A percentile compares a stretch with the other conserved stretches of the same genome.
phyloP scores from a whole-genome alignment of 441 rosid genomes.

The Corymbia citriodora region DNA sequence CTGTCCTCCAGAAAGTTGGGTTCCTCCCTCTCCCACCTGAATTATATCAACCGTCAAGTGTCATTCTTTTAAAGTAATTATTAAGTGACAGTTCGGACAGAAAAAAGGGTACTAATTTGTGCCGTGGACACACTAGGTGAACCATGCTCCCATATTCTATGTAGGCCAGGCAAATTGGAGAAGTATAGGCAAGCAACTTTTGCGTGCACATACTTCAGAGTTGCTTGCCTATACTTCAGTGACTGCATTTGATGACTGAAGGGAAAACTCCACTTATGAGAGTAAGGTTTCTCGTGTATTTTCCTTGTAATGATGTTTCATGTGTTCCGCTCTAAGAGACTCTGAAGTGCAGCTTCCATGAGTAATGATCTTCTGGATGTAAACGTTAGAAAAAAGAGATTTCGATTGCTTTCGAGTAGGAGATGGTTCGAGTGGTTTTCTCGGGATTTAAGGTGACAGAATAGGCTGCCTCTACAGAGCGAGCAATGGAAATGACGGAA shows the following conservation, averaged over 20 bases:
- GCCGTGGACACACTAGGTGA: neutral
- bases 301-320: neutral
- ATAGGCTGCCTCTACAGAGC: neutral
- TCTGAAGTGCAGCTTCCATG: neutral
- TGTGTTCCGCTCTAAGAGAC: neutral
- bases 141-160: neutral
- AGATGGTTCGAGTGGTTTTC: neutral
- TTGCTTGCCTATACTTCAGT: neutral
- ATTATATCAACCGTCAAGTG: constrained; percentile 5
- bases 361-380: neutral
- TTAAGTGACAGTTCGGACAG: neutral
- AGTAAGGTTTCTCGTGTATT: neutral
- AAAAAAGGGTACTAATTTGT: neutral
- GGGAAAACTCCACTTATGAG: neutral
- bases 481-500: neutral
- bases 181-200: neutral
- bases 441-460: neutral
- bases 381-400: neutral
- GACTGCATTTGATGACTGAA: neutral
- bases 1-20: constrained; percentile 91
- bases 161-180: neutral
- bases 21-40: constrained; percentile 89
- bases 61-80: neutral
- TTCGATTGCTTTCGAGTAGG: neutral
- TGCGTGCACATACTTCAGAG: neutral